phyloP scores from a whole-genome alignment of 2,329 filamentous ascomycete species.

The Fragosphaeria purpurea region DNA sequence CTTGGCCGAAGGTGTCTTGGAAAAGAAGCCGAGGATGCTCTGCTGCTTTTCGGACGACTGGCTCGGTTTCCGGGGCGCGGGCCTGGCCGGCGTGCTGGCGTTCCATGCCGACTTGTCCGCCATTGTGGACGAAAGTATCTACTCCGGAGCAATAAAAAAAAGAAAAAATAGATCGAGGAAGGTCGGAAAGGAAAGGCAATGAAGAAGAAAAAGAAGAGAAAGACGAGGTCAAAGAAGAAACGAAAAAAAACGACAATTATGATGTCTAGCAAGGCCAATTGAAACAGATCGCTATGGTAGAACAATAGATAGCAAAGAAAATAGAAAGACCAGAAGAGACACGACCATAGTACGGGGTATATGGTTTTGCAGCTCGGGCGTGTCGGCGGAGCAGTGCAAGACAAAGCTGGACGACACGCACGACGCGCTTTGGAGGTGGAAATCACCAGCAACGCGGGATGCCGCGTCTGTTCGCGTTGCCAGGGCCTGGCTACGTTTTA shows the following conservation, averaged over 20 bases:
- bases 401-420: neutral
- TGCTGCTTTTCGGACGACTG: slow-evolving; percentile 49
- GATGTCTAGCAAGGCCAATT: too few relatives aligned
- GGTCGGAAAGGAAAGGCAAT: neutral
- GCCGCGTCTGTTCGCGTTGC: slow-evolving; percentile 11
- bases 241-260: too few relatives aligned
- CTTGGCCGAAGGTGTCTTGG: slow-evolving; percentile 39
- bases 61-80: slow-evolving; percentile 29
- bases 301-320: too few relatives aligned
- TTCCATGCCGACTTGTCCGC: slow-evolving; percentile 17
- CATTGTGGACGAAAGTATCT: slow-evolving; percentile 12
- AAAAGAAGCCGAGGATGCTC: slow-evolving; percentile 73
- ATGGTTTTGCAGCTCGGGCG: too few relatives aligned
- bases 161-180: neutral
- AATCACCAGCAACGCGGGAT: slow-evolving; percentile 1
- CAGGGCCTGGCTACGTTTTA: neutral
- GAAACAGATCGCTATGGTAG: too few relatives aligned
- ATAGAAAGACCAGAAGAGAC: neutral
- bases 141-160: neutral
- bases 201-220: neutral
- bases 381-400: too few relatives aligned
- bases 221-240: neutral
- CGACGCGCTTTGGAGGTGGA: slow-evolving; percentile 7
- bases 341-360: too few relatives aligned
- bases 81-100: slow-evolving; percentile 27